A percentile compares a stretch with the other conserved stretches of the same genome.
Conservation (phyloP, 2,329 filamentous ascomycete species). For the Talaromyces piceae region DNA sequence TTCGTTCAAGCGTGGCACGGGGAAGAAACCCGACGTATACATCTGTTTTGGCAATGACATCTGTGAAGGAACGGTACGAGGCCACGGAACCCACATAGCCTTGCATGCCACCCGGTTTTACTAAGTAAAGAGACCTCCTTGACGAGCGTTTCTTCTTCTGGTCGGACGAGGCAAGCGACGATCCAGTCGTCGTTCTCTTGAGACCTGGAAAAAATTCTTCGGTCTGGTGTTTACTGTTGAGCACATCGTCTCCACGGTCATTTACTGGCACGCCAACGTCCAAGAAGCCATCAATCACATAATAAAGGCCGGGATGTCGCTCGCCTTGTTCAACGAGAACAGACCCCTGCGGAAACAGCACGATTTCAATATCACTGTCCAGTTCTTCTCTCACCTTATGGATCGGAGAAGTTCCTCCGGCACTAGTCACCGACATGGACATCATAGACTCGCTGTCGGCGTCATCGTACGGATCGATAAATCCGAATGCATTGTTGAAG, state of each 20-base stretch:
- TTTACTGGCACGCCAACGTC: constrained; percentile 80
- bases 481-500: constrained; percentile 82
- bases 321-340: constrained; percentile 95
- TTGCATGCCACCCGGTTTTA: constrained; percentile 89
- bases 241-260: constrained; percentile 44
- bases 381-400: constrained; percentile 68
- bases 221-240: constrained; percentile 25
- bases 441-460: constrained; percentile 81
- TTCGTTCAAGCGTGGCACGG: constrained; percentile 73
- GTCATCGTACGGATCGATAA: constrained; percentile 83
- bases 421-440: constrained; percentile 57
- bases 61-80: constrained; percentile 91
- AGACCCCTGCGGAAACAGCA: constrained; percentile 91
- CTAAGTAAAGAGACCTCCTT: constrained; percentile 72
- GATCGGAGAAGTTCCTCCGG: constrained; percentile 55
- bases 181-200: constrained; percentile 37
- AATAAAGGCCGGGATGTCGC: constrained; percentile 92
- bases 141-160: constrained; percentile 34
- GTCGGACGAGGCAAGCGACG: constrained; percentile 31
- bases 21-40: constrained; percentile 96
- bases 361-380: constrained; percentile 89
- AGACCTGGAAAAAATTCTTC: constrained; percentile 39
- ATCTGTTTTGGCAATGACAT: constrained; percentile 95
- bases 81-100: constrained; percentile 93
- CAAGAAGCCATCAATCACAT: constrained; percentile 93